Conservation (phyloP, 352 stramenopile genomes). For the Phytophthora rubi region DNA sequence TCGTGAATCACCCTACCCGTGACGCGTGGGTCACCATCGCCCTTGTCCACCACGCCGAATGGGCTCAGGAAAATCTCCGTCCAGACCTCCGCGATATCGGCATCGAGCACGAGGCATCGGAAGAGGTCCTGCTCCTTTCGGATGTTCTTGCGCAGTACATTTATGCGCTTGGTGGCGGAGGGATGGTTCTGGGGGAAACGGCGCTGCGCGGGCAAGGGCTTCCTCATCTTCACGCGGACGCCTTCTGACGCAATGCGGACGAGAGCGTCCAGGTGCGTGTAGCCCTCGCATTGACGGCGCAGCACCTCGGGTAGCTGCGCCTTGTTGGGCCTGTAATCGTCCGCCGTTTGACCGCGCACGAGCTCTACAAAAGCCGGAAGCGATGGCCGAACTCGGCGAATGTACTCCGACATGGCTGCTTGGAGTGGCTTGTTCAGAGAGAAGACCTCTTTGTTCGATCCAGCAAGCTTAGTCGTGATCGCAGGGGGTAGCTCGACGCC, state of each 20-base stretch:
- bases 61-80: conserved; percentile 18
- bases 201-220: background rate
- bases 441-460: too few species aligned
- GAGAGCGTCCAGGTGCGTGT: background rate
- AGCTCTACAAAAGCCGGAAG: conserved; percentile 15
- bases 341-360: conserved; percentile 3
- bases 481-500: conserved; percentile 6
- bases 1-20: conserved; percentile 23
- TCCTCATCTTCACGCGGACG: background rate
- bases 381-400: background rate
- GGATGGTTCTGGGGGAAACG: conserved; percentile 11
- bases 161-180: conserved; percentile 5
- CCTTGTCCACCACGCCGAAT: conserved; percentile 19
- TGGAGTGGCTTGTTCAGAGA: conserved; percentile 9
- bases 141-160: conserved; percentile 24
- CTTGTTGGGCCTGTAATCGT: conserved; percentile 25
- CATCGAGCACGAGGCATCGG: conserved; percentile 16
- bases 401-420: conserved; percentile 10
- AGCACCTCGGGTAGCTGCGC: background rate
- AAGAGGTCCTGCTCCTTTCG: conserved; percentile 18
- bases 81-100: conserved; percentile 13
- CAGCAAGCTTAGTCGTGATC: background rate
- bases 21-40: background rate
- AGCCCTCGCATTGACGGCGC: background rate
- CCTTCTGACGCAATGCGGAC: background rate